phyloP scores from a whole-genome alignment of 352 stramenopile species.

The Globisporangium paddicum region DNA sequence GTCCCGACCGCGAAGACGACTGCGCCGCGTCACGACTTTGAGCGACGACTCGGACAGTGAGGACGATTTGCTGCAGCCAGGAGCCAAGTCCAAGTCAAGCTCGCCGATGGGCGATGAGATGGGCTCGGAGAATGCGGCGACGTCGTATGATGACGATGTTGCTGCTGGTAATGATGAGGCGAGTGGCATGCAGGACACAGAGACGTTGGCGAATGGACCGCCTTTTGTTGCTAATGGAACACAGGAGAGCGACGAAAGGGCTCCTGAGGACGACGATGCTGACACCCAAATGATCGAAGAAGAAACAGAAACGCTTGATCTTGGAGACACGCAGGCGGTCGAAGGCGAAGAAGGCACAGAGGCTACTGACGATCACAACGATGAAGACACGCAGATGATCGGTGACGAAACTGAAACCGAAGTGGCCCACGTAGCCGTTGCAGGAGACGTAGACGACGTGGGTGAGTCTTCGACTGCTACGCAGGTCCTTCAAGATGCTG shows the following conservation, averaged over 20 bases:
- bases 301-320: constrained; percentile 5
- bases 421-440: not conserved
- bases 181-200: constrained; percentile 2
- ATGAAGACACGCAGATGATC: not conserved
- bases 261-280: constrained; percentile 8
- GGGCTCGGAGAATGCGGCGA: not conserved
- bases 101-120: not conserved
- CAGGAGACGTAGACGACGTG: not conserved
- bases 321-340: not conserved
- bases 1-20: constrained; percentile 29
- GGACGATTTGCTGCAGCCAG: constrained; percentile 27
- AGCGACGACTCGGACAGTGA: constrained; percentile 40
- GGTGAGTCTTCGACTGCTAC: not conserved
- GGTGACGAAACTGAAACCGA: not conserved
- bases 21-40: constrained; percentile 38
- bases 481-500: not conserved
- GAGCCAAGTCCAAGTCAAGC: not conserved
- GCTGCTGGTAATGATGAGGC: not conserved
- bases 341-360: not conserved
- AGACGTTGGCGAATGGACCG: not conserved
- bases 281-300: constrained; percentile 20
- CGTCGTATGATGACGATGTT: not conserved
- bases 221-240: not conserved
- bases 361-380: not conserved
- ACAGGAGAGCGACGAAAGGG: not conserved